Evolutionary conservation across 495 filamentous ascomycete species (phyloP), one percentile per base, ranked within the genome.

Genomic region (Tuber magnatum): DNA sequence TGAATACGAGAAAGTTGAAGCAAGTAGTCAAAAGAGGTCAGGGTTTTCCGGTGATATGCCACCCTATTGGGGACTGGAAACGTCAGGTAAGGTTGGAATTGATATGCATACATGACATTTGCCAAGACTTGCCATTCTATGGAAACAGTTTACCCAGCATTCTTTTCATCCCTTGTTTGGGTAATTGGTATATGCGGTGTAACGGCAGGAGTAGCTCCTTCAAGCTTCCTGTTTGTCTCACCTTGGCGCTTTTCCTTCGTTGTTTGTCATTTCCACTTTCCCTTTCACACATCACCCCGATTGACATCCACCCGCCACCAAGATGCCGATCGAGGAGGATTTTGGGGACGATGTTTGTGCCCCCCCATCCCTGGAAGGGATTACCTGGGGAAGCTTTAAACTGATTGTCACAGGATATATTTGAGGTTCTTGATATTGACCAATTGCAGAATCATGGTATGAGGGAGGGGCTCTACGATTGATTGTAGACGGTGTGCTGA

Each of bases 401-500:
- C 78, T 56, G n/a, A 9, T 28, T 72, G 72, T 42, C 24, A 65
- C 32, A 81, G 80, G 80, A 81, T 46, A 48, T 71, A 65, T 76
- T 78, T 77, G 81, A 77, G 82, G 92, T 94, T 80, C 85, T 93
- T 44, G 91, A 93, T 75, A 91, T 94, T 76, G 92, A 94, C 76
- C 85, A 84, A 68, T 89, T 94, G 70, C 91, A 93, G 83, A 86
- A 88, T 39, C 91, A 93, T 81, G 92, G 90, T 89, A 85, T 43
- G 69, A 6, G 40, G 40, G 4, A 22, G 40, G 40, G 3, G 16
- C 72, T 12, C n/a, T 72, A 16, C 1, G 7, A 56, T 39, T 44
- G 40, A 0, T 3, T n/a, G 41, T 35, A 51, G 5, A 73, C 69
- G 22, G 20, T 71, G 70, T 72, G 73, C 44, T 74, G 68, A 82